Evolutionary conservation across 345 rosid genomes (phyloP), one percentile per base, ranked within the genome.

Genomic region (Raphanus raphanistrum): DNA sequence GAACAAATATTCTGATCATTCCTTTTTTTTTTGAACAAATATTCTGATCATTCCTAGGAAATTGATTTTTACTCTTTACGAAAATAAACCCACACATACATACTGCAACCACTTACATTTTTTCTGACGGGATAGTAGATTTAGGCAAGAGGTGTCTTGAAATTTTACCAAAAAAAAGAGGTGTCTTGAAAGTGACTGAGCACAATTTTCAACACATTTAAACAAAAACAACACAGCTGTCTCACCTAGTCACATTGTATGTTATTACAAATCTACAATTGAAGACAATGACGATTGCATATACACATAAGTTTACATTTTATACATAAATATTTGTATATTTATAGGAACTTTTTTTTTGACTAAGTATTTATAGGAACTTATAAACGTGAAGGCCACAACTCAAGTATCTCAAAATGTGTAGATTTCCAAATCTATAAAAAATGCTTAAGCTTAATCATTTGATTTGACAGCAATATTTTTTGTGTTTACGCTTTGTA

Each of bases 151-250:
- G 21, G 21, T 21, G 21, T 21, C 21, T 21, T 21, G 21, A 21
- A 21, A 21, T 21, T 21, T 21, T 21, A 21, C 26, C 65, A 76
- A 50, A 63, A 29, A 54, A n/a, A 72, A 67, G 68, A 66, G 73
- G 72, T 78, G 73, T 66, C 72, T 25, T 66, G 77, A 72, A 78
- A 78, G 81, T 78, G 81, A 72, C 81, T 72, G 66, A 66, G 72
- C 77, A 78, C 41, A 72, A 66, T 65, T 33, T 77, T 77, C 66
- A 71, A 64, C 38, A 52, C 72, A 72, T 72, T 57, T 66, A 72
- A 15, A 78, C 61, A 65, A 57, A 43, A 62, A 55, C 59, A 21
- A 25, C 61, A 78, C 72, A 78, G 76, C 76, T 78, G 81, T 78
- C 63, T 66, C 68, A 43, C 26, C 16, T 11, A 57, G 73, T 45